phyloP scores from a whole-genome alignment of 495 filamentous ascomycete genomes.

The Neurospora sp. region DNA sequence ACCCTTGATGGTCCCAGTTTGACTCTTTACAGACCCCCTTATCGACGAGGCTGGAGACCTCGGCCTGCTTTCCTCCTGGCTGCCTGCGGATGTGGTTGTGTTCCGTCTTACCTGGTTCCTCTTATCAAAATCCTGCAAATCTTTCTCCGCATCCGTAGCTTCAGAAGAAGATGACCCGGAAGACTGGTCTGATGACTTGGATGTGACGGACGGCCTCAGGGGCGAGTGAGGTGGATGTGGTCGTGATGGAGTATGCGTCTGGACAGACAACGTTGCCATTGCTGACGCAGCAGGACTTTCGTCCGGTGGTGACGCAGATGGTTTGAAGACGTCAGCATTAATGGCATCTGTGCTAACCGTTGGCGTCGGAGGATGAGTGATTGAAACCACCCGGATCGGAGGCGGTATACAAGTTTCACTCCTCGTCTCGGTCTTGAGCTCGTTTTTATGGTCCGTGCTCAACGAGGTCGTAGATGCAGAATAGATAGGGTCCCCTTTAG shows the following conservation, averaged over 20 bases:
- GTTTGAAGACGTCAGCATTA: constrained; percentile 46
- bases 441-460: constrained; percentile 22
- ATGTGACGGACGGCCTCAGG: constrained; percentile 29
- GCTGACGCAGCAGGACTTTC: constrained; percentile 44
- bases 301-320: constrained; percentile 36
- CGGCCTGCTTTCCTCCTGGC: constrained; percentile 15
- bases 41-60: constrained; percentile 25
- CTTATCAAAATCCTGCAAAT: constrained; percentile 23
- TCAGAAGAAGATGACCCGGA: constrained; percentile 28
- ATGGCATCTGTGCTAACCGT: constrained; percentile 52
- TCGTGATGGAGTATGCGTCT: constrained; percentile 46
- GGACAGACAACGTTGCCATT: constrained; percentile 59
- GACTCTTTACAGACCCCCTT: constrained; percentile 26
- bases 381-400: constrained; percentile 42
- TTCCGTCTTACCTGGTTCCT: constrained; percentile 32
- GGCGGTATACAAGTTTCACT: constrained; percentile 19
- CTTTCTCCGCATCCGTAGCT: constrained; percentile 23
- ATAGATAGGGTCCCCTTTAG: constrained; percentile 17
- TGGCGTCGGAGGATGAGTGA: constrained; percentile 53
- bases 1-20: constrained; percentile 25
- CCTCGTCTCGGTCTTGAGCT: constrained; percentile 15
- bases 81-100: constrained; percentile 29
- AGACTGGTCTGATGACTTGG: constrained; percentile 29
- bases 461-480: constrained; percentile 27
- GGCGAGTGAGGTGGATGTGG: constrained; percentile 37